Base-by-base conservation (phyloP, 139 green algal genomes). In the Gonium pectorale region DNA sequence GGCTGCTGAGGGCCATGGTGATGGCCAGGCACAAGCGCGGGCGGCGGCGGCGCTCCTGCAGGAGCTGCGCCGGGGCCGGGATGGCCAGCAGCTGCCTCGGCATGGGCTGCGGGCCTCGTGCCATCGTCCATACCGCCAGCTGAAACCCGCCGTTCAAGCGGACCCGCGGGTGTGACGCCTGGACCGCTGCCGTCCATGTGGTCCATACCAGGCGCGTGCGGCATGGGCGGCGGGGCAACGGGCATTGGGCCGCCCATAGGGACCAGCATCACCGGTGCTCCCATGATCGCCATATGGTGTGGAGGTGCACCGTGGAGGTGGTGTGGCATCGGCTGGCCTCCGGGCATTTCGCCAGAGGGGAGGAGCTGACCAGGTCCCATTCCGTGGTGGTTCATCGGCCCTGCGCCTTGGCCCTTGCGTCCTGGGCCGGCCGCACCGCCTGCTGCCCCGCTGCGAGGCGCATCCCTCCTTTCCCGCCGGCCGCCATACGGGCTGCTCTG, bases 191-290 rank as follows among this genome's bases (percentile, higher is more conserved):
- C 72, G 3, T 67, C 40, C 26, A 7, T 13, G 24, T 33, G 27
- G 21, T 83, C 68, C 82, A 86, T 86, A 38, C n/a, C 67, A 3
- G 62, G 82, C 33, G 13, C 33, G 21, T 66, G 51, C 1, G 51
- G 67, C 33, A 67, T 22, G 33, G 31, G 81, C 33, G 70, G 54
- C 44, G 71, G 13, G 11, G 67, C 41, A 22, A 87, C 1, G 5
- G 73, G 22, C 80, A 86, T 35, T 67, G 31, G 72, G 72, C 27
- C 83, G 5, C 82, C 82, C 71, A 79, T 68, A n/a, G n/a, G n/a
- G 44, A 83, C 29, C 71, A 86, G 64, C 66, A 86, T 73, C 21
- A 72, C 24, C 11, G 67, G 67, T 3, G n/a, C 73, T 35, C 52
- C 54, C 52, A 80, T 68, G 68, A 86, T 86, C 1, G 79, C 19